A percentile compares a stretch with the other conserved stretches of the same genome.
Evolutionary conservation across 2,329 filamentous ascomycete species (phyloP).

Genomic region (Aspergillus texensis): DNA sequence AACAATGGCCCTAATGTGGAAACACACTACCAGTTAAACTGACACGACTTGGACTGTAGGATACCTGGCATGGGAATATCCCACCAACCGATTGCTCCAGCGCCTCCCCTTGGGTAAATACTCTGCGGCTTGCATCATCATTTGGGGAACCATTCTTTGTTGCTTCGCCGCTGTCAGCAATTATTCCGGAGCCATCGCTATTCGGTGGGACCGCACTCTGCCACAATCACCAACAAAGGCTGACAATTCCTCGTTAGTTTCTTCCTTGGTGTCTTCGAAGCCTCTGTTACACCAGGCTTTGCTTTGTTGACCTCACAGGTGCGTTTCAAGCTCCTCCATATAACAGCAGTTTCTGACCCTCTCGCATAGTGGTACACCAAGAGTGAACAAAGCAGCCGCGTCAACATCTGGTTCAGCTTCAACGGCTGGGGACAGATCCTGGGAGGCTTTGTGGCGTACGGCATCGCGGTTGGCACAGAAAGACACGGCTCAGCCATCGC

Average conservation of each 20-base stretch:
- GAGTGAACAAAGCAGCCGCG: conserved; percentile 65
- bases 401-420: conserved; percentile 70
- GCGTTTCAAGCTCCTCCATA: conserved; percentile 1
- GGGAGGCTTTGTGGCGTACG: conserved; percentile 65
- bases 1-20: neutral
- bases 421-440: conserved; percentile 67
- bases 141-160: conserved; percentile 63
- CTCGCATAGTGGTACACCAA: conserved; percentile 67
- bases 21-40: neutral
- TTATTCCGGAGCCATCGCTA: conserved; percentile 63
- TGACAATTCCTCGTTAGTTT: conserved; percentile 40
- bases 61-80: conserved; percentile 64
- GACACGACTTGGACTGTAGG: conserved; percentile 28
- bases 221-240: neutral
- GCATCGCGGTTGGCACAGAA: conserved; percentile 59
- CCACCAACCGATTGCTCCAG: conserved; percentile 66
- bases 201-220: conserved; percentile 45
- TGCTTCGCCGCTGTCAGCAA: conserved; percentile 65
- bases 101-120: conserved; percentile 68
- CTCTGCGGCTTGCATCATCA: conserved; percentile 64
- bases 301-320: conserved; percentile 64
- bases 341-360: neutral
- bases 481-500: conserved; percentile 60
- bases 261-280: conserved; percentile 69
- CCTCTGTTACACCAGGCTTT: conserved; percentile 70